Base-by-base conservation (phyloP, 78 protist species). In the Anaeramoeba ignava region DNA sequence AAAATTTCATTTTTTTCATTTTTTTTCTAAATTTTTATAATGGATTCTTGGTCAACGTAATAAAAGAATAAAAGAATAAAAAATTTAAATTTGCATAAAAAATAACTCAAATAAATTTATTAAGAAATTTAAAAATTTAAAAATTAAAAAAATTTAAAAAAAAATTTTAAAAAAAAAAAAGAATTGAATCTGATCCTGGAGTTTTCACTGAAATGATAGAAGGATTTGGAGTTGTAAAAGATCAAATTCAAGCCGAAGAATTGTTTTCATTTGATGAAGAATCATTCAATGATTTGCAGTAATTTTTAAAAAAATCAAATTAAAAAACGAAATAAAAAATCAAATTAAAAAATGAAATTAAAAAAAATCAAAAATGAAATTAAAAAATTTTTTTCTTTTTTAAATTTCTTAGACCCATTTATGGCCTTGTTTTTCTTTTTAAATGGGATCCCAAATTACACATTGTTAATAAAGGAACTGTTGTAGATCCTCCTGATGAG, bases 151-250 rank as follows among this genome's bases (percentile, higher is more conserved):
- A n/a, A n/a, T n/a, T n/a, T n/a, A n/a, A n/a, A n/a, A n/a, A n/a
- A n/a, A n/a, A n/a, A n/a, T n/a, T n/a, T n/a, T n/a, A n/a, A n/a
- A n/a, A n/a, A n/a, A n/a, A n/a, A n/a, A n/a, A n/a, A n/a, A n/a
- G n/a, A n/a, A n/a, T n/a, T n/a, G n/a, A n/a, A n/a, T n/a, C n/a
- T n/a, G n/a, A n/a, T n/a, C n/a, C n/a, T n/a, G 97, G 95, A 2
- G 98, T 96, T 36, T 96, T 96, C 81, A 92, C 97, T 1, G 98
- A 96, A 80, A 87, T 96, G 17, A 89, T 96, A 12, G 41, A 54
- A 17, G 38, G 83, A 78, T 54, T 96, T 39, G 99, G 99, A 40
- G n/a, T n/a, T n/a, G 96, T 93, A 0, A 89, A 90, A 0, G 87
- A 81, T 84, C 94, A 88, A 39, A 92, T 90, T 17, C 97, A 95